These are phyloP conservation scores for Vanilla planifolia DNA, from an alignment of 106 monocot species.

Conservation along the genomic window DNA sequence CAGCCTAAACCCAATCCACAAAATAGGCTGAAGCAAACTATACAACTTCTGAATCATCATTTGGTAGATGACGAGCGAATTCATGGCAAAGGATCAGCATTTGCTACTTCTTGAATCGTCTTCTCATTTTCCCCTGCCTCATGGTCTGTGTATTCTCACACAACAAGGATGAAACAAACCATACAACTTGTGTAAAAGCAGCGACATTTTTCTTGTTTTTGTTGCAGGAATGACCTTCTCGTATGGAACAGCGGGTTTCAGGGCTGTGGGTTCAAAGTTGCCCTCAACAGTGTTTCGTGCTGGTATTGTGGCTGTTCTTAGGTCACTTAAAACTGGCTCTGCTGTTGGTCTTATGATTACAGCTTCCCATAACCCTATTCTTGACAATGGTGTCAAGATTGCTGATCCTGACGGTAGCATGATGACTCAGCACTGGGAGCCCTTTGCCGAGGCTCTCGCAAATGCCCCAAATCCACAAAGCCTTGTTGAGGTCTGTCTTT, in stretches of 20 bases:
- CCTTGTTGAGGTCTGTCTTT: slow-evolving; percentile 42
- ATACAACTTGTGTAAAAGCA: not conserved
- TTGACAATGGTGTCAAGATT: slow-evolving; percentile 88
- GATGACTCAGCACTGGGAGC: slow-evolving; percentile 86
- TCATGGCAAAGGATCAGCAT: not conserved
- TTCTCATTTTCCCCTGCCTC: slow-evolving; percentile 4
- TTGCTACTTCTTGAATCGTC: slow-evolving; percentile 3
- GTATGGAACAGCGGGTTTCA: slow-evolving; percentile 91
- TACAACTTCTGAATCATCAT: too few species aligned
- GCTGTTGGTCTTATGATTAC: slow-evolving; percentile 77
- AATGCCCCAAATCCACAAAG: slow-evolving; percentile 48
- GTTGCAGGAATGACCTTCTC: slow-evolving; percentile 46
- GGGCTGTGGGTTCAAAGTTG: slow-evolving; percentile 51
- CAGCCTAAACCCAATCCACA: too few species aligned
- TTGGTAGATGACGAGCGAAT: too few species aligned
- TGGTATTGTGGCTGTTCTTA: slow-evolving; percentile 72
- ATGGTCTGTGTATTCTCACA: not conserved
- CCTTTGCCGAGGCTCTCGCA: slow-evolving; percentile 80
- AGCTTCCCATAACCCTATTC: slow-evolving; percentile 79
- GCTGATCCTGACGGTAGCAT: slow-evolving; percentile 85
- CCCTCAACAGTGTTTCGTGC: slow-evolving; percentile 65
- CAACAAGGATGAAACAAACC: not conserved
- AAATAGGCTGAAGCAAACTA: too few species aligned
- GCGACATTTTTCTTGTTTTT: not conserved
- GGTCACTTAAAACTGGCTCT: slow-evolving; percentile 61